Evolutionary conservation across 345 rosid species (phyloP), one percentile per base, ranked within the genome.

Genomic region (Brassica nigra): DNA sequence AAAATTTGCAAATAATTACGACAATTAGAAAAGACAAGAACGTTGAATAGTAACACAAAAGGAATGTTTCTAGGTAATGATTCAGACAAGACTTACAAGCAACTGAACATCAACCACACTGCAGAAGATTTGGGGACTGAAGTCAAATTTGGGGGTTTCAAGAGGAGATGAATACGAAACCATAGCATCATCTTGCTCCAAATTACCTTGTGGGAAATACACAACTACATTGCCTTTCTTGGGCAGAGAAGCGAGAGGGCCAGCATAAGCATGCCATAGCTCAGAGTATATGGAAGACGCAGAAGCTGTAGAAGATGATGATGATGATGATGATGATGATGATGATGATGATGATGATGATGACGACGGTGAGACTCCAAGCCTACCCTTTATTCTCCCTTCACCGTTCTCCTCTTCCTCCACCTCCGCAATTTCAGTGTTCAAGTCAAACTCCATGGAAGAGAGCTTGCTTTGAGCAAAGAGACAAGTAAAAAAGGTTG

Each of bases 381-480:
- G 78, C 66, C 73, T 77, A 74, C 76, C 80, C 76, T 23, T 23
- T 23, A 23, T 85, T 86, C 12, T 80, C 81, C 73, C 90, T 81
- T 85, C 86, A 82, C 81, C 88, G 72, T 79, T 70, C 77, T 85
- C 76, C 68, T 76, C 83, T 71, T 84, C 89, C 83, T 88, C 95
- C 85, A 82, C 87, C 86, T 89, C 95, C 68, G 74, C 80, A 78
- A 85, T 84, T 81, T 89, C 88, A 82, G 85, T 87, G 84, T 92
- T 94, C 89, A 92, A 89, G 91, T 94, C 97, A 90, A 92, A 88
- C 85, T 94, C 97, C 97, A 94, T 92, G 80, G 87, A 77, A 64
- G 28, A 49, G 68, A 67, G 78, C 27, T 64, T 57, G 27, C 15
- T 31, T 37, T 3, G 76, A 81, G 73, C 30, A 68, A 62, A 44